These are phyloP conservation scores for Phenoliferia sp. DNA, from an alignment of 1,284 basidiomycete genomes.

Conservation along the genomic window DNA sequence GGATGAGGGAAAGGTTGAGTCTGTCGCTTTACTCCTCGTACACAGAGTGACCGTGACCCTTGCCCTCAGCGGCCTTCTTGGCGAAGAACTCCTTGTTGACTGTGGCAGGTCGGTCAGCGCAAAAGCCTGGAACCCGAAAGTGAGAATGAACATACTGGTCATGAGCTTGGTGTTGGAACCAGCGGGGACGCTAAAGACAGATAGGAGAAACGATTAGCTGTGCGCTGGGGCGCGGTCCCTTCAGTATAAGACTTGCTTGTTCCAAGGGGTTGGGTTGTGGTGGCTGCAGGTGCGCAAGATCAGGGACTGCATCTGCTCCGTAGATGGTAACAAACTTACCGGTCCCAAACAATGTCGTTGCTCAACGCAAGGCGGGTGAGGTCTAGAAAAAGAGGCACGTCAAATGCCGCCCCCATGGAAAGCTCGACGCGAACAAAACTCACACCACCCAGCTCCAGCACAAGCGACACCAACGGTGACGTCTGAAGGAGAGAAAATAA, in stretches of 20 bases:
- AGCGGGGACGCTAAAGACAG: background rate
- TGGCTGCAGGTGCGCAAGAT: background rate
- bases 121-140: background rate
- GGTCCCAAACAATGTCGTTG: background rate
- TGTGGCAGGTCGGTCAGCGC: background rate
- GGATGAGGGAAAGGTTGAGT: background rate
- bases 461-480: slow-evolving; percentile 2
- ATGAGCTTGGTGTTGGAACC: slow-evolving; percentile 5
- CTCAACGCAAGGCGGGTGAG: background rate
- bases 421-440: background rate
- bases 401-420: background rate
- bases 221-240: background rate
- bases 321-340: background rate
- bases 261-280: slow-evolving; percentile 1
- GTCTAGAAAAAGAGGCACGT: background rate
- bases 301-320: slow-evolving; percentile 1
- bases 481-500: background rate
- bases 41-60: background rate
- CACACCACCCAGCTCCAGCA: slow-evolving; percentile 8
- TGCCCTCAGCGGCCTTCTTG: background rate
- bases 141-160: background rate
- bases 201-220: background rate
- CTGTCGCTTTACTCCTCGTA: background rate
- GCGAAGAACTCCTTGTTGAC: background rate
- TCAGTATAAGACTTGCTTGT: background rate